Evolutionary conservation across 371 early-diverging fungal species (phyloP).

Genomic region (Mortierella sp.): DNA sequence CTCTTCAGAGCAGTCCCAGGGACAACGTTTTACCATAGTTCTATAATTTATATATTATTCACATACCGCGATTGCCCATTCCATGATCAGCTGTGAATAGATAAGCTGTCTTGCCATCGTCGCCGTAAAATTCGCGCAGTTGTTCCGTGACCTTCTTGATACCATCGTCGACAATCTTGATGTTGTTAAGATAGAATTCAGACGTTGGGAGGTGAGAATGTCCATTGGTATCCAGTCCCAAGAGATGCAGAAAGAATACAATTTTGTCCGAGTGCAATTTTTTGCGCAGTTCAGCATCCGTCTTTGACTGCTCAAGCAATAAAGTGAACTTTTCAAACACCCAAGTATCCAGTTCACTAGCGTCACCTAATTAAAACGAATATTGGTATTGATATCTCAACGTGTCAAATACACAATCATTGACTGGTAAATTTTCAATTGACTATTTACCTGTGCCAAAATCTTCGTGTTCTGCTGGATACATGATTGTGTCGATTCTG

Average conservation of each 20-base stretch:
- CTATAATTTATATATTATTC: not conserved
- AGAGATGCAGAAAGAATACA: slow-evolving; percentile 92
- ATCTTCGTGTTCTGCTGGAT: slow-evolving; percentile 88
- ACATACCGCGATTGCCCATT: slow-evolving; percentile 88
- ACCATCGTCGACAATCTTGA: slow-evolving; percentile 84
- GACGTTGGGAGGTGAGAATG: slow-evolving; percentile 92
- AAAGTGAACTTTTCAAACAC: slow-evolving; percentile 79
- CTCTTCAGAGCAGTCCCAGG: slow-evolving; percentile 20
- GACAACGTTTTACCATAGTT: slow-evolving; percentile 8
- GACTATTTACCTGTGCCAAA: slow-evolving; percentile 79
- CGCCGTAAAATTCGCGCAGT: slow-evolving; percentile 80
- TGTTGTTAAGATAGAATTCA: slow-evolving; percentile 85
- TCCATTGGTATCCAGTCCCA: slow-evolving; percentile 96
- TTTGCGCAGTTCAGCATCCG: slow-evolving; percentile 63
- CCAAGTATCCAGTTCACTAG: slow-evolving; percentile 89
- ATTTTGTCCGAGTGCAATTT: slow-evolving; percentile 80
- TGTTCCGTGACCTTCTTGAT: slow-evolving; percentile 73
- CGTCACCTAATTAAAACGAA: slow-evolving; percentile 67
- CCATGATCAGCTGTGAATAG: slow-evolving; percentile 97
- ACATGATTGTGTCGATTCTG: slow-evolving; percentile 91
- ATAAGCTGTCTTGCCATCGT: slow-evolving; percentile 89
- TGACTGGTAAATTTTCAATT: not conserved
- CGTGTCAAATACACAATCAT: not conserved
- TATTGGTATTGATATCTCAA: not conserved
- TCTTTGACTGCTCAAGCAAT: slow-evolving; percentile 68